Base-by-base conservation (phyloP, 768 basidiomycete genomes). In the Phylloporus arenicola region DNA sequence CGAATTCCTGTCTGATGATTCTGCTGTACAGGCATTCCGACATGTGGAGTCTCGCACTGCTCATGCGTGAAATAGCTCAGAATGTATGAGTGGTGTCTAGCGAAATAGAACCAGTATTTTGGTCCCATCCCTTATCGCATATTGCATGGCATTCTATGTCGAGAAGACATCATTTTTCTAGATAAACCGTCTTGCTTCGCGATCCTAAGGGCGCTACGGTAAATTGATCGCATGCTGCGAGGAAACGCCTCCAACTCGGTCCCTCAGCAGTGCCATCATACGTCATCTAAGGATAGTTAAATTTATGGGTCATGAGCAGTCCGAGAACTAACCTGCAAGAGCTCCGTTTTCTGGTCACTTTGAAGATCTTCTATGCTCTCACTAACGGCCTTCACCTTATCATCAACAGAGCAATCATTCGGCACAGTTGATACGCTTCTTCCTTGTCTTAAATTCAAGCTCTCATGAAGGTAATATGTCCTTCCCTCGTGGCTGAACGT, bases 291-390 rank as follows among this genome's bases (percentile, higher is more conserved):
- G 44, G 20, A 22, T 33, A 25, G 16, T 27, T 37, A 17, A 57
- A 55, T 38, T 22, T 43, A 50, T 39, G 22, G 19, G 29, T n/a
- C 33, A 49, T n/a, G 25, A 7, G 20, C 17, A 5, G 47, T 30
- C 4, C 10, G 20, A 22, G 25, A 38, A 56, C 71, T 48, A 61
- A 86, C 86, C 75, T 81, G 70, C 64, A 82, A 86, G 14, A 69
- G 58, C 14, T 74, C 72, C 17, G 67, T 71, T 58, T 74, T 76
- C 51, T 82, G 72, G 20, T 73, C 72, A 49, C 72, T 78, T 56
- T 82, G 83, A 19, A 79, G 63, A 57, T 85, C 83, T 12, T 77
- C 50, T 13, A 71, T 57, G 47, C 72, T 80, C 61, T 86, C 84
- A 25, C 61, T 73, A 22, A 69, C 57, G 30, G 70, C 60, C 37